These are phyloP conservation scores for Kodamaea kaohsiungensis DNA, from an alignment of 805 yeast species.

Conservation along the genomic window DNA sequence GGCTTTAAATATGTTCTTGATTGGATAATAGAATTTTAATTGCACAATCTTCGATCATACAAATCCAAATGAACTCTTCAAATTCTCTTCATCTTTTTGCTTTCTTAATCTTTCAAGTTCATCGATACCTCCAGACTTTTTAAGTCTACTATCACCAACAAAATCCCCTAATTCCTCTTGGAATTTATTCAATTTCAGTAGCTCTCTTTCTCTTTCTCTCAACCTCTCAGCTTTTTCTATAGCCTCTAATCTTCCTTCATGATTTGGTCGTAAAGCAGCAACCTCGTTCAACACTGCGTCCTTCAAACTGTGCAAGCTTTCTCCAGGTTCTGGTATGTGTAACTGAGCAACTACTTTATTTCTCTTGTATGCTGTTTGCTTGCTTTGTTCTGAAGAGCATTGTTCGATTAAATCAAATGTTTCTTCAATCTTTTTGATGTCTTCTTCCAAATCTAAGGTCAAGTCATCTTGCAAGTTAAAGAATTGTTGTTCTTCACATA, in stretches of 20 bases:
- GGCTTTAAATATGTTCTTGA: not conserved
- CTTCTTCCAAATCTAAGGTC: slow-evolving; percentile 75
- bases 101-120: slow-evolving; percentile 74
- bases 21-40: slow-evolving; percentile 7
- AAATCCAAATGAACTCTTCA: slow-evolving; percentile 48
- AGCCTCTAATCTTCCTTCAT: slow-evolving; percentile 83
- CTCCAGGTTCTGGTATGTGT: slow-evolving; percentile 63
- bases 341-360: slow-evolving; percentile 41
- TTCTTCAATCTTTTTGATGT: slow-evolving; percentile 74
- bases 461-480: slow-evolving; percentile 88
- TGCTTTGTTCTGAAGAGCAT: slow-evolving; percentile 76
- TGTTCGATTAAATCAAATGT: slow-evolving; percentile 80
- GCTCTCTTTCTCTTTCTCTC: slow-evolving; percentile 67
- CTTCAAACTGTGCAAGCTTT: slow-evolving; percentile 56
- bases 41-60: slow-evolving; percentile 15
- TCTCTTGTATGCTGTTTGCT: slow-evolving; percentile 48
- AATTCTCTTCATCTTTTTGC: slow-evolving; percentile 68
- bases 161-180: slow-evolving; percentile 84
- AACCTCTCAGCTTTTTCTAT: slow-evolving; percentile 83
- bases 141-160: slow-evolving; percentile 74
- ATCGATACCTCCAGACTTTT: slow-evolving; percentile 85
- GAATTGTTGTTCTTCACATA: slow-evolving; percentile 92
- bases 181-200: slow-evolving; percentile 61
- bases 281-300: slow-evolving; percentile 85
- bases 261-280: slow-evolving; percentile 76